Evolutionary conservation across 768 basidiomycete species (phyloP).

Genomic region (Terana coerulea): DNA sequence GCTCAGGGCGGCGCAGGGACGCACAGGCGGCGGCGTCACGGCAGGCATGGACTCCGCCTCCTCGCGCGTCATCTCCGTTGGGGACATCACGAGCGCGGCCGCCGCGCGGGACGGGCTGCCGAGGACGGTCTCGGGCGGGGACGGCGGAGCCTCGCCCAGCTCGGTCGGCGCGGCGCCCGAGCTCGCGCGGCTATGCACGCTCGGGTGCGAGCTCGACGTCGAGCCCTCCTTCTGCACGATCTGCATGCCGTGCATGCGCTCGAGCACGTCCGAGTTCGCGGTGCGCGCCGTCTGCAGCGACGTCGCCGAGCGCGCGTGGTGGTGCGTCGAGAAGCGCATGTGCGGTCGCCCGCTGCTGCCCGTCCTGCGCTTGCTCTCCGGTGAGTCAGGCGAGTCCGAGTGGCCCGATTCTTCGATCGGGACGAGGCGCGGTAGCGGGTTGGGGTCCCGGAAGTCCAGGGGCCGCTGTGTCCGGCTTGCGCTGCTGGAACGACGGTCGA

Average conservation of each 20-base stretch:
- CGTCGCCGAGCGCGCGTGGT: slow-evolving; percentile 33
- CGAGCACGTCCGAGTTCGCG: slow-evolving; percentile 65
- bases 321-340: slow-evolving; percentile 20
- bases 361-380: slow-evolving; percentile 1
- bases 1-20: background rate
- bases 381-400: slow-evolving; percentile 21
- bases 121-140: slow-evolving; percentile 5
- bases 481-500: slow-evolving; percentile 52
- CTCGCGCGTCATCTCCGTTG: slow-evolving; percentile 6
- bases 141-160: background rate
- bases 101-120: background rate
- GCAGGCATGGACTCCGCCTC: slow-evolving; percentile 3
- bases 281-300: slow-evolving; percentile 57
- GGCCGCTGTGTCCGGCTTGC: slow-evolving; percentile 18
- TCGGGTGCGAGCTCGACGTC: slow-evolving; percentile 19
- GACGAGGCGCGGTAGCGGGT: slow-evolving; percentile 64
- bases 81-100: slow-evolving; percentile 8
- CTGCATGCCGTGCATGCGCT: slow-evolving; percentile 63
- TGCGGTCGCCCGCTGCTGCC: slow-evolving; percentile 13
- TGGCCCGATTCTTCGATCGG: slow-evolving; percentile 52
- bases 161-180: slow-evolving; percentile 7
- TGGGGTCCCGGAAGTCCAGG: slow-evolving; percentile 73
- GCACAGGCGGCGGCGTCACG: background rate
- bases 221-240: slow-evolving; percentile 50
- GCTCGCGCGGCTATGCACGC: slow-evolving; percentile 7